Base-by-base conservation (phyloP, 139 green algal genomes). In the Chlorella sorokiniana region DNA sequence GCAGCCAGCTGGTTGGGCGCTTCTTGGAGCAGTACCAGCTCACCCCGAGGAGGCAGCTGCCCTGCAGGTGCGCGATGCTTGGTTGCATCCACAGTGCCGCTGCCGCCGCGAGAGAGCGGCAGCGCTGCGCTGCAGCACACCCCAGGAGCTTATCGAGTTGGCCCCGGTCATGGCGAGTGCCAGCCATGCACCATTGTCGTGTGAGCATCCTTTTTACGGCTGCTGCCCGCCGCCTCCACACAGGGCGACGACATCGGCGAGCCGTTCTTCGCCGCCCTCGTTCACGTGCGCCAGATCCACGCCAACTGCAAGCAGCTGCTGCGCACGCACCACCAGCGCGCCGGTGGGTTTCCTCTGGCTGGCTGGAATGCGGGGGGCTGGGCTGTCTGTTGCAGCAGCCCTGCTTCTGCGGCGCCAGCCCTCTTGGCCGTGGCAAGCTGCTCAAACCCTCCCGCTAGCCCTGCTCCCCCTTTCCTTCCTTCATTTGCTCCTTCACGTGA, bases 21-120 rank as follows among this genome's bases (percentile, higher is more conserved):
- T 99, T 99, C 82, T 84, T 98, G 79, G 76, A 94, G n/a, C 91
- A 94, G 75, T 99, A 99, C 83, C 96, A 99, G 88, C 93, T 99
- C 1, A 90, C 88, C 0, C 72, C 86, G 87, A 92, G 45, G 95
- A 98, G 89, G 85, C 92, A 7, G 40, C 76, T 18, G 87, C 83
- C 1, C 62, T 92, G 51, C 76, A 92, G 81, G 86, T 85, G 37
- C 1, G 68, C 0, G 1, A 5, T 0, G 0, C 64, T 38, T 69
- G 7, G 27, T 20, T 7, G 31, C 27, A 40, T 31, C 25, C 63
- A 42, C 14, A 20, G 14, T 70, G 35, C 63, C 33, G n/a, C n/a
- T n/a, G n/a, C n/a, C n/a, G n/a, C n/a, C n/a, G n/a, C n/a, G n/a
- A n/a, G n/a, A n/a, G n/a, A n/a, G n/a, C n/a, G n/a, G n/a, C n/a